These are phyloP conservation scores for Suillus brevipes DNA, from an alignment of 768 basidiomycete species.

Conservation along the genomic window DNA sequence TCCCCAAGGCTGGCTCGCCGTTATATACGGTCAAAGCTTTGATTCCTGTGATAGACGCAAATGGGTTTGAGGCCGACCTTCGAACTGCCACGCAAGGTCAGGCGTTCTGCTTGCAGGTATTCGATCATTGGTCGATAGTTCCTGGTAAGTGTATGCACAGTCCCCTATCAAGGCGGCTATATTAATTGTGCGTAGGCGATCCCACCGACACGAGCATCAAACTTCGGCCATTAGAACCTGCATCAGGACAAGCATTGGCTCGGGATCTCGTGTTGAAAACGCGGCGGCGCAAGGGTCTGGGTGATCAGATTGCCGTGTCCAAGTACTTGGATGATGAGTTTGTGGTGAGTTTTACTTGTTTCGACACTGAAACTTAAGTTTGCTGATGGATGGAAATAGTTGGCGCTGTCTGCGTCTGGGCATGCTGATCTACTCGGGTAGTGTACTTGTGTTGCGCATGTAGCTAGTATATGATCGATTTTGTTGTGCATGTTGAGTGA, in stretches of 20 bases:
- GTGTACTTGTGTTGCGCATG: constrained; percentile 21
- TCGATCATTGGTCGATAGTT: constrained; percentile 99
- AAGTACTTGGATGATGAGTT: constrained; percentile 98
- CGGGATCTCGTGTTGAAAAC: constrained; percentile 96
- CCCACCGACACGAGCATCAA: constrained; percentile 97
- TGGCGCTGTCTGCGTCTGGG: constrained; percentile 93
- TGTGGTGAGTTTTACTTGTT: constrained; percentile 56
- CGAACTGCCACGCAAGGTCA: constrained; percentile 98
- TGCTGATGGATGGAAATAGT: constrained; percentile 42
- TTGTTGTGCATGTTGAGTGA: background rate
- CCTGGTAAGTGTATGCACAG: constrained; percentile 59
- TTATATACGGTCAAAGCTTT: constrained; percentile 97
- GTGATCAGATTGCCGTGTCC: constrained; percentile 95
- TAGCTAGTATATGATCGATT: constrained; percentile 14
- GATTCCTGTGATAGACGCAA: constrained; percentile 97
- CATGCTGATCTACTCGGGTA: constrained; percentile 88
- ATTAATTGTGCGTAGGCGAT: constrained; percentile 60
- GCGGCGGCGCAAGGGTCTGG: constrained; percentile 91
- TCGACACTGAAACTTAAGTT: background rate
- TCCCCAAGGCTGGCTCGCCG: constrained; percentile 96
- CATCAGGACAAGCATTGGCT: constrained; percentile 92
- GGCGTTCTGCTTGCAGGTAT: constrained; percentile 96
- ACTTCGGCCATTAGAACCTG: constrained; percentile 93
- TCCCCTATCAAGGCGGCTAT: background rate
- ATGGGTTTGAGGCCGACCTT: constrained; percentile 98